phyloP scores from a whole-genome alignment of 1,284 basidiomycete species.

The Tremellales sp. region DNA sequence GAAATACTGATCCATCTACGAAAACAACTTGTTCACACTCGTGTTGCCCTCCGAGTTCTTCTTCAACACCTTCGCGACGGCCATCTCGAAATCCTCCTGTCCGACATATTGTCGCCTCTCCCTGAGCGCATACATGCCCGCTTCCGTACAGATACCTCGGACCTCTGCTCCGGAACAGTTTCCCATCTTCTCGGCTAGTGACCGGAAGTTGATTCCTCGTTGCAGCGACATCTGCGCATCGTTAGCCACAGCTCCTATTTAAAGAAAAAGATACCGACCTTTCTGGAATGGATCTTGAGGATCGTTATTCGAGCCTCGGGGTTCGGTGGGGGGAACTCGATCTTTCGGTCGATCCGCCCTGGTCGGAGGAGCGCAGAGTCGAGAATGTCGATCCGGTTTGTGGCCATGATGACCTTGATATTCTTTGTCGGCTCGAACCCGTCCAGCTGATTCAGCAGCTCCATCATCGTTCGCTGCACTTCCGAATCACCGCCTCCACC shows the following conservation, averaged over 20 bases:
- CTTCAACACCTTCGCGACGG: conserved; percentile 92
- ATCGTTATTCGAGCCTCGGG: conserved; percentile 96
- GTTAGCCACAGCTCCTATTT: conserved; percentile 1
- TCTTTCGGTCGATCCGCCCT: conserved; percentile 97
- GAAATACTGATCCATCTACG: no score
- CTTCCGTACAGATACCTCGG: conserved; percentile 97
- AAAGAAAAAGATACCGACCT: conserved; percentile 54
- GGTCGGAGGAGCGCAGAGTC: conserved; percentile 92
- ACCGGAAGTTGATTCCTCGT: conserved; percentile 91
- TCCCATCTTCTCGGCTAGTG: conserved; percentile 97
- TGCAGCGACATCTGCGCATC: conserved; percentile 84
- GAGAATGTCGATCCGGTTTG: conserved; percentile 96
- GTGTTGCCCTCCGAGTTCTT: conserved; percentile 89
- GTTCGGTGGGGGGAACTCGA: conserved; percentile 98
- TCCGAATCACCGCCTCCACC: conserved; percentile 89
- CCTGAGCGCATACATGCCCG: conserved; percentile 95
- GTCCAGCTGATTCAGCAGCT: conserved; percentile 93
- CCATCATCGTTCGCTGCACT: conserved; percentile 97
- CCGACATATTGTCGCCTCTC: conserved; percentile 95
- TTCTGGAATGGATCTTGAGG: conserved; percentile 92
- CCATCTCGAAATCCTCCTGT: conserved; percentile 98
- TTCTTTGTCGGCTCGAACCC: conserved; percentile 98
- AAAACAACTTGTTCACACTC: conserved; percentile 84
- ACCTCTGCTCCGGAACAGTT: conserved; percentile 98
- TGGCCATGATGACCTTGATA: conserved; percentile 99